phyloP scores from a whole-genome alignment of 2,329 filamentous ascomycete genomes.

The Nothophoma quercina region DNA sequence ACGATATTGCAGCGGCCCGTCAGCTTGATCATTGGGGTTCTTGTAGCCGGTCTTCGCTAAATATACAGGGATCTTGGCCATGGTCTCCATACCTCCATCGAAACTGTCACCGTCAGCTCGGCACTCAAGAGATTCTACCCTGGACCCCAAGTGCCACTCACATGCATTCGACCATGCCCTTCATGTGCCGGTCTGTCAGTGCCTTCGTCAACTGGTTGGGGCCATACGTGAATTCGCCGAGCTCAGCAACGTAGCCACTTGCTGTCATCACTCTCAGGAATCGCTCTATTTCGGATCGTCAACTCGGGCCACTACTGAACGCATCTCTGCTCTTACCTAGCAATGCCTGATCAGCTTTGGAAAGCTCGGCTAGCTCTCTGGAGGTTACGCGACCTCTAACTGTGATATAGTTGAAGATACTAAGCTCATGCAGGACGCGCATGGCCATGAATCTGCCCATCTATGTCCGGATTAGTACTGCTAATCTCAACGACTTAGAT shows the following conservation, averaged over 20 bases:
- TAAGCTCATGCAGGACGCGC: constrained; percentile 2
- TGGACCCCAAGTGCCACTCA: neutral
- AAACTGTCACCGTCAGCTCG: neutral
- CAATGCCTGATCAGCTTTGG: constrained; percentile 1
- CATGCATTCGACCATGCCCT: constrained; percentile 11
- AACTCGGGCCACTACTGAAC: neutral
- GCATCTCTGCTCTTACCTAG: constrained; percentile 1
- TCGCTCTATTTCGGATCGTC: neutral
- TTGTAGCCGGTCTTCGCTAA: constrained; percentile 30
- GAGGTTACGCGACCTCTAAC: constrained; percentile 3
- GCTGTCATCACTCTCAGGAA: constrained; percentile 6
- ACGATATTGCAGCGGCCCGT: constrained; percentile 32
- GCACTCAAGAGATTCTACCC: too few species aligned
- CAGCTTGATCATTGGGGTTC: constrained; percentile 26
- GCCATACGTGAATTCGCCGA: constrained; percentile 2
- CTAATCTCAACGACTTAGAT: neutral
- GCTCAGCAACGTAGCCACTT: constrained; percentile 2
- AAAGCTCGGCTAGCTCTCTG: neutral
- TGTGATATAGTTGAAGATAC: constrained; percentile 1
- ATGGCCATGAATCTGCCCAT: constrained; percentile 9
- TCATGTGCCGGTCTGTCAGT: neutral
- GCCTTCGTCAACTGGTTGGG: constrained; percentile 4
- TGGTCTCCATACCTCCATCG: constrained; percentile 3
- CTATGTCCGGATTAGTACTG: neutral
- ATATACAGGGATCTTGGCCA: constrained; percentile 27